Base-by-base conservation (phyloP, 2,329 filamentous ascomycete genomes). In the Fusarium musae region DNA sequence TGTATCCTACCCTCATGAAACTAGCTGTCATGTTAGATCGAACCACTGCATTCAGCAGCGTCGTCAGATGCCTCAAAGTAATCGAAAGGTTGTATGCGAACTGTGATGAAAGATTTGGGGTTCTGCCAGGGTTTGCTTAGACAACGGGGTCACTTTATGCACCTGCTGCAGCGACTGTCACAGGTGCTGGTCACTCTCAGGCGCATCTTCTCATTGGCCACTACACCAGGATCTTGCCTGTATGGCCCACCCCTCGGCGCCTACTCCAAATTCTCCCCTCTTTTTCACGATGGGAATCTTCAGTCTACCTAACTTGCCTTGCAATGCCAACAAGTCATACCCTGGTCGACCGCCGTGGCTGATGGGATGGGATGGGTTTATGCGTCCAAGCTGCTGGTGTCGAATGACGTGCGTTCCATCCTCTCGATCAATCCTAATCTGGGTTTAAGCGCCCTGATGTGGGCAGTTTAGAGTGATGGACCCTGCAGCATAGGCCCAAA, bases 11-110 rank as follows among this genome's bases (percentile, higher is more conserved):
- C 68, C 39, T 50, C 46, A 59, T 65, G 59, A 73, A 66, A 66
- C 68, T 43, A 36, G 46, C 63, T 72, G 65, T 66, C 59, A 17
- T 67, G 43, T 32, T 68, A 28, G 43, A 77, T 78, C 74, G 76
- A 73, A 74, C 75, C 75, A 77, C 68, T 62, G 43, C 34, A 44
- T 44, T 60, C 49, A 36, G 66, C 62, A 69, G 68, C 68, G 74
- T 77, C 76, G 73, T 78, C 76, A 78, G 73, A 78, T 78, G 47
- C 71, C 40, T 34, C 47, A 42, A 43, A 43, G 67, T 56, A 78
- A 78, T 78, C 76, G 76, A 78, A 78, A 63, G 76, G 71, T 78
- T 66, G 54, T 57, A 72, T 67, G 62, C 71, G 62, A 70, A 63
- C 58, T 65, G 57, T 64, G 70, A 63, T 70, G 50, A 56, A 53